Conservation (phyloP, 495 filamentous ascomycete genomes). For the Massariosphaeria phaeospora region DNA sequence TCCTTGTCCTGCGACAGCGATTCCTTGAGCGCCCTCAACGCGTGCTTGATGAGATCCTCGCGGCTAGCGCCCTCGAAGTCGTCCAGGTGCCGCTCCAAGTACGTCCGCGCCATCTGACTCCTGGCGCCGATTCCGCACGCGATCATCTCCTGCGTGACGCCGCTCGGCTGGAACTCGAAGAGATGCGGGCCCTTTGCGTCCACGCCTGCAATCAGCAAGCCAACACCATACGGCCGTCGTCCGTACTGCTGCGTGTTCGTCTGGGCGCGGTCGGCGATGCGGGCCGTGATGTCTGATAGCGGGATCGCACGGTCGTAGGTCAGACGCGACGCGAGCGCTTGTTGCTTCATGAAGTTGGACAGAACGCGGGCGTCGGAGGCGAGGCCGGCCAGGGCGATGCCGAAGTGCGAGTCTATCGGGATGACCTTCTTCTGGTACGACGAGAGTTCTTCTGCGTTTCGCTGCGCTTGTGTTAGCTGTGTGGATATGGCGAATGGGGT, state of each 20-base stretch:
- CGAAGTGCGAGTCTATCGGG: slow-evolving; percentile 88
- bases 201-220: slow-evolving; percentile 86
- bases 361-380: slow-evolving; percentile 98
- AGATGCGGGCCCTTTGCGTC: slow-evolving; percentile 91
- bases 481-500: background rate
- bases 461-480: slow-evolving; percentile 48
- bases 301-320: slow-evolving; percentile 92
- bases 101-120: slow-evolving; percentile 95
- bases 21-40: slow-evolving; percentile 87
- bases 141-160: slow-evolving; percentile 93
- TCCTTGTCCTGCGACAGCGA: slow-evolving; percentile 94
- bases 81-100: slow-evolving; percentile 86
- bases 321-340: slow-evolving; percentile 89
- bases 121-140: slow-evolving; percentile 93
- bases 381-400: slow-evolving; percentile 91
- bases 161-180: slow-evolving; percentile 96
- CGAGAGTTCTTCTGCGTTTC: slow-evolving; percentile 98
- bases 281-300: slow-evolving; percentile 75
- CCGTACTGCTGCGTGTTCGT: slow-evolving; percentile 97
- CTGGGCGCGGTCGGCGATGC: slow-evolving; percentile 94
- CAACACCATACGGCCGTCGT: slow-evolving; percentile 93
- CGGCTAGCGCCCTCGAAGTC: slow-evolving; percentile 64
- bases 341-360: slow-evolving; percentile 99
- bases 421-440: slow-evolving; percentile 99
- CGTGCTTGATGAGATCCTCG: slow-evolving; percentile 87